A percentile compares a stretch with the other conserved stretches of the same genome.
phyloP scores from a whole-genome alignment of 2,329 filamentous ascomycete species.

The Nigrospora oryzae region DNA sequence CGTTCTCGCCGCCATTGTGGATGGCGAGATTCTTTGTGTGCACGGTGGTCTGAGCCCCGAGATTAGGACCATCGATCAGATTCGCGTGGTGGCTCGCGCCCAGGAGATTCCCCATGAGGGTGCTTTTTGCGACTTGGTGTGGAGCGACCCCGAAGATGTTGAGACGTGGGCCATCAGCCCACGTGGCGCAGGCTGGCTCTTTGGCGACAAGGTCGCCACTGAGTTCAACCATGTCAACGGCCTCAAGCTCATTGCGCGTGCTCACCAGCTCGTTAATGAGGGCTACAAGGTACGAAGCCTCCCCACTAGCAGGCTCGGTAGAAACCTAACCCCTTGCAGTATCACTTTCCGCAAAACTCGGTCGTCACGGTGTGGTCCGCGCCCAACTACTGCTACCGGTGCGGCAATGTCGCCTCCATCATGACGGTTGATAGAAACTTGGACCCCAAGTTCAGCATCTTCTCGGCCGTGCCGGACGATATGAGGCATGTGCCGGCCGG shows the following conservation, averaged over 20 bases:
- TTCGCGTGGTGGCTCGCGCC: slow-evolving; percentile 95
- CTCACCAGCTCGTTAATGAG: slow-evolving; percentile 98
- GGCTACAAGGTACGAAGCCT: slow-evolving; percentile 76
- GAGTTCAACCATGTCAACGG: slow-evolving; percentile 94
- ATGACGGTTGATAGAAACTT: slow-evolving; percentile 84
- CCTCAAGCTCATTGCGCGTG: slow-evolving; percentile 82
- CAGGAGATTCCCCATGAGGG: slow-evolving; percentile 98
- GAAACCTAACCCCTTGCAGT: slow-evolving; percentile 39
- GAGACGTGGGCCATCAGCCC: slow-evolving; percentile 96
- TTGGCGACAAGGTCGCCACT: slow-evolving; percentile 92
- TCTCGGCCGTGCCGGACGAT: slow-evolving; percentile 81
- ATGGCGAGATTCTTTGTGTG: slow-evolving; percentile 96
- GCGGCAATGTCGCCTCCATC: slow-evolving; percentile 93
- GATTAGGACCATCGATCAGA: slow-evolving; percentile 97
- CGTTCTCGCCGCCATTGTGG: slow-evolving; percentile 92
- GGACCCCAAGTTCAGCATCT: slow-evolving; percentile 86
- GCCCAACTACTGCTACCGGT: slow-evolving; percentile 94
- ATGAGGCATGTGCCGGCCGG: slow-evolving; percentile 71
- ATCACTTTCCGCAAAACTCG: slow-evolving; percentile 90
- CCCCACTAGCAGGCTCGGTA: slow-evolving; percentile 24
- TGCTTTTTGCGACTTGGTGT: slow-evolving; percentile 95
- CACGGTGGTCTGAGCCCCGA: slow-evolving; percentile 85
- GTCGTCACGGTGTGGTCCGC: slow-evolving; percentile 99
- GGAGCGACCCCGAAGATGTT: slow-evolving; percentile 95
- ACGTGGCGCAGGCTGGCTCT: slow-evolving; percentile 93